phyloP scores from a whole-genome alignment of 2,329 filamentous ascomycete genomes.

The Aplosporella prunicola region DNA sequence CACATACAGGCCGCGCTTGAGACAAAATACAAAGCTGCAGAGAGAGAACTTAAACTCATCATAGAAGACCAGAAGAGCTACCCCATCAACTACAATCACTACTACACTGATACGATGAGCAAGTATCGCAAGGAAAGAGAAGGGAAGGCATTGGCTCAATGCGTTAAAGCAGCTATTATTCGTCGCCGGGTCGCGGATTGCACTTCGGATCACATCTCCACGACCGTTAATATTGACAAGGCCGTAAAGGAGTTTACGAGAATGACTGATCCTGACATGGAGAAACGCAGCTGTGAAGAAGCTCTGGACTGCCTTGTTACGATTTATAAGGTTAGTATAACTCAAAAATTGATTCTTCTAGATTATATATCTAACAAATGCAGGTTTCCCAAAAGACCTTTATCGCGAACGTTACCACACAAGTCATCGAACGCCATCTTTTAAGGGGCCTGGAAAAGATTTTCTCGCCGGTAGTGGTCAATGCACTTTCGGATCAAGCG shows the following conservation, averaged over 20 bases:
- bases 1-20: slow-evolving; percentile 35
- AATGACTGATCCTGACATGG: slow-evolving; percentile 6
- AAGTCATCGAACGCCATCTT: slow-evolving; percentile 12
- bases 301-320: slow-evolving; percentile 6
- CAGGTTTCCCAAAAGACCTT: slow-evolving; percentile 11
- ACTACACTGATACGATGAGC: slow-evolving; percentile 28
- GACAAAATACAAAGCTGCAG: slow-evolving; percentile 25
- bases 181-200: not conserved
- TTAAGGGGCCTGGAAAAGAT: not conserved
- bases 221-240: not conserved
- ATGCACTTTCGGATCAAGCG: not conserved
- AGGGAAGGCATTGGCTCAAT: no score
- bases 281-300: slow-evolving; percentile 8
- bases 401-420: slow-evolving; percentile 9
- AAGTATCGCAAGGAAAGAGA: slow-evolving; percentile 15
- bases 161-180: not conserved
- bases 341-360: not conserved
- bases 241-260: not conserved
- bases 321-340: slow-evolving; percentile 8
- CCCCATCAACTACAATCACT: slow-evolving; percentile 46
- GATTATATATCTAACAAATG: no score
- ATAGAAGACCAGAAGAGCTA: slow-evolving; percentile 39
- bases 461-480: slow-evolving; percentile 7
- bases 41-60: slow-evolving; percentile 36
- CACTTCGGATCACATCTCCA: not conserved